Conservation (phyloP, 495 filamentous ascomycete species). For the Penicillium pancosmium region DNA sequence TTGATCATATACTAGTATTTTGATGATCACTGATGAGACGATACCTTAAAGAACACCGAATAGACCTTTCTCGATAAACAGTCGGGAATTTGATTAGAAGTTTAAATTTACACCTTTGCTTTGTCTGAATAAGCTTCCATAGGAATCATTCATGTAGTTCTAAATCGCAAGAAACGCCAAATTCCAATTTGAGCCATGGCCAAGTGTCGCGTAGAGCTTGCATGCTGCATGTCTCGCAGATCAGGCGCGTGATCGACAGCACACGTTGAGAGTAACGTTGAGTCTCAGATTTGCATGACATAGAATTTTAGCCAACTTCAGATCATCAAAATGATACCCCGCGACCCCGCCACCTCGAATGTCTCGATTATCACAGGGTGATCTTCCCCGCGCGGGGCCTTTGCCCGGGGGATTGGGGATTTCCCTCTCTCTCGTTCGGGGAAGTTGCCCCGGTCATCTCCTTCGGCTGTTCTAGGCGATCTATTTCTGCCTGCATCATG, state of each 20-base stretch:
- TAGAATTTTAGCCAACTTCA: background rate
- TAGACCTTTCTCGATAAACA: background rate
- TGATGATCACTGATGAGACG: background rate
- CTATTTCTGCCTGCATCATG: background rate
- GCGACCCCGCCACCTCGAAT: background rate
- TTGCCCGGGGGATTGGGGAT: too few species aligned
- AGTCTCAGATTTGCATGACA: background rate
- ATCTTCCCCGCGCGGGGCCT: background rate
- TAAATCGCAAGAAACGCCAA: too few species aligned
- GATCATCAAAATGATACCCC: background rate
- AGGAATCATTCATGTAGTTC: too few species aligned
- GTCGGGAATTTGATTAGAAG: background rate
- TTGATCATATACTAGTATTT: background rate
- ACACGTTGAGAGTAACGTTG: background rate
- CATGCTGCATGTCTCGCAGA: too few species aligned
- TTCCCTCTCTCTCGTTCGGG: background rate
- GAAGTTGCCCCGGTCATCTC: background rate
- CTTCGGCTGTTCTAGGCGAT: background rate
- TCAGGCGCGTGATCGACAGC: background rate
- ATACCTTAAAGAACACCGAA: constrained; percentile 1
- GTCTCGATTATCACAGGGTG: background rate
- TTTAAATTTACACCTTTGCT: too few species aligned
- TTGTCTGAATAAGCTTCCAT: too few species aligned
- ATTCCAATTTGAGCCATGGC: too few species aligned
- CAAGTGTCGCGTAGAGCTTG: too few species aligned